Conservation (phyloP, 1,284 basidiomycete genomes). For the Ganoderma boninense region DNA sequence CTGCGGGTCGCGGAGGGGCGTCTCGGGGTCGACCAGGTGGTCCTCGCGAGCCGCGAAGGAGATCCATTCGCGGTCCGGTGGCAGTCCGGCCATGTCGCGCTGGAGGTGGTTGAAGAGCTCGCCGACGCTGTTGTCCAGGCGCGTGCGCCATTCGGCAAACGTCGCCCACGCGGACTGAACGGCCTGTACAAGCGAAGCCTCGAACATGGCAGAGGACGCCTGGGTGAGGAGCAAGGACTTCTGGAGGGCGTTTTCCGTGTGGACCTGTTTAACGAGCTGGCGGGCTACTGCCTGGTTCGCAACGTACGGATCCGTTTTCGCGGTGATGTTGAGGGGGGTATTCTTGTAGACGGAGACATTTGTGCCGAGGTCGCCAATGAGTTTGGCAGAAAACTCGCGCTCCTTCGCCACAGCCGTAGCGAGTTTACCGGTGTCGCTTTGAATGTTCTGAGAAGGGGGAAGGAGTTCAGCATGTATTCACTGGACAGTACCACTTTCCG, state of each 20-base stretch:
- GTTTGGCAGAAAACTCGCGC: conserved; percentile 88
- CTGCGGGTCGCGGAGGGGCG: conserved; percentile 85
- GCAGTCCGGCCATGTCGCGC: conserved; percentile 83
- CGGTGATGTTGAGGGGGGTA: conserved; percentile 88
- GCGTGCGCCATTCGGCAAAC: conserved; percentile 96
- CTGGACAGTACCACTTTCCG: neutral
- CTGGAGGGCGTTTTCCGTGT: conserved; percentile 98
- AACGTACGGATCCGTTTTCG: conserved; percentile 89
- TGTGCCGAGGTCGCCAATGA: conserved; percentile 89
- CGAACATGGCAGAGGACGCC: conserved; percentile 97
- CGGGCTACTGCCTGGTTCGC: conserved; percentile 84
- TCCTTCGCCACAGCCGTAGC: conserved; percentile 95
- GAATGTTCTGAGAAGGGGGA: conserved; percentile 75
- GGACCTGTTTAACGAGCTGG: conserved; percentile 93
- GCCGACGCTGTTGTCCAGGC: conserved; percentile 84
- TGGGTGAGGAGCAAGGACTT: conserved; percentile 99
- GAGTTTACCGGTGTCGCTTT: conserved; percentile 97
- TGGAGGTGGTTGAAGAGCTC: conserved; percentile 85
- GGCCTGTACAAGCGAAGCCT: conserved; percentile 95
- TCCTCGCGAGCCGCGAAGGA: conserved; percentile 94
- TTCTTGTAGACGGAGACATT: conserved; percentile 94
- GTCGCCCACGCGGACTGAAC: conserved; percentile 98
- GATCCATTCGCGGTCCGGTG: conserved; percentile 97
- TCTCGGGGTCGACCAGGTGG: conserved; percentile 97
- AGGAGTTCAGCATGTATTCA: neutral